Percentiles rank a stretch among this genome's conserved stretches.
These are phyloP conservation scores for Starmerella apis DNA, from an alignment of 805 yeast species.

Conservation along the genomic window DNA sequence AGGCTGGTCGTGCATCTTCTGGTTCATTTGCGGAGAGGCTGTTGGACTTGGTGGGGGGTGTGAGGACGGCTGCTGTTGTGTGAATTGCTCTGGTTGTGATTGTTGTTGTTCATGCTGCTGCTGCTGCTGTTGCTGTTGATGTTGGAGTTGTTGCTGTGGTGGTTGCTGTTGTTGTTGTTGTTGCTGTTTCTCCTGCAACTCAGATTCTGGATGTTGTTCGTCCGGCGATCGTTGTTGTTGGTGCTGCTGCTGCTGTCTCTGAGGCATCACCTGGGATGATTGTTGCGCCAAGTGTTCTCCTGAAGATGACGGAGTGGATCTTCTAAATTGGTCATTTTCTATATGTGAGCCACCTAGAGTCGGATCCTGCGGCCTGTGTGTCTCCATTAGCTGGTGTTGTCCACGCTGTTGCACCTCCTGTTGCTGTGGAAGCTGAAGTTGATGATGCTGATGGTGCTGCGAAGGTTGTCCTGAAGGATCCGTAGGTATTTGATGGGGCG, in stretches of 20 bases:
- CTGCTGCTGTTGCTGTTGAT: neutral
- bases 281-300: too few species aligned
- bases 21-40: neutral
- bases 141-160: neutral
- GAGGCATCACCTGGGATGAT: too few species aligned
- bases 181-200: neutral
- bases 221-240: neutral
- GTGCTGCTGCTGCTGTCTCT: neutral
- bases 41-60: neutral
- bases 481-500: neutral
- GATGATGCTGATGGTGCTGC: conserved; percentile 5
- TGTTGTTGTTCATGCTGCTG: conserved; percentile 11
- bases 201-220: too few species aligned
- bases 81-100: conserved; percentile 3
- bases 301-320: too few species aligned
- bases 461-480: neutral
- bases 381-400: neutral
- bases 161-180: conserved; percentile 6
- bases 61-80: neutral
- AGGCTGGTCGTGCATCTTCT: conserved; percentile 5
- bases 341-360: neutral
- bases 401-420: neutral
- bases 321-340: neutral
- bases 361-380: neutral
- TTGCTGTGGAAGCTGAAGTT: neutral